Base-by-base conservation (phyloP, 2,329 filamentous ascomycete species). In the Calonectria ilicicola region DNA sequence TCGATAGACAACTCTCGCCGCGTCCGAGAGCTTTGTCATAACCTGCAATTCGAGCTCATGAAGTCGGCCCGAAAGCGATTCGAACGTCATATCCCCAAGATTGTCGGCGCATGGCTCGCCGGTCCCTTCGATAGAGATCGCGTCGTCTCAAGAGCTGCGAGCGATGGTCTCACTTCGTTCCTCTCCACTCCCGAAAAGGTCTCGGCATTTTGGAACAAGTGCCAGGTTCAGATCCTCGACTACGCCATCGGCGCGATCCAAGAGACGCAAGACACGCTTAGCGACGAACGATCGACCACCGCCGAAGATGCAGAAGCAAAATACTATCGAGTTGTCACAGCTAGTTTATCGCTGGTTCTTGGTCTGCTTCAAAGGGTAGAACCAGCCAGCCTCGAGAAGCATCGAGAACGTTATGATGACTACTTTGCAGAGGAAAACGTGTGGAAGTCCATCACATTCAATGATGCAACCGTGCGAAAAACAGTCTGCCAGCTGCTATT, bases 1-100 rank as follows among this genome's bases (percentile, higher is more conserved):
- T 97, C 96, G 21, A 97, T 98, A 85, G 96, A 98, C 83, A 95
- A 94, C 81, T 92, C 94, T 58, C 93, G 95, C 62, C 91, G 94
- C 72, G 96, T 98, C 40, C 94, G 97, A 75, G 96, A 98, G 83
- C 90, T 97, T 51, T 91, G 96, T 21, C 96, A 98, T 82, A 87
- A 85, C 14, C 82, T 98, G 27, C 95, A 97, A 79, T 85, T 88
- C 75, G 88, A 90, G 76, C 84, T 93, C 15, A 84, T 92, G 79
- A 89, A 88, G 76, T 90, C 90, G 5, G 88, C 89, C 6, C 93
- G 95, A 62, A 98, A 97, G 87, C 91, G 95, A 73, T 94, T 98
- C 85, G 95, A 95, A 74, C 94, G 91, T 75, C 89, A 93, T 78
- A 88, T 99, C 74, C 92, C 95, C 15, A 92, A 90, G 72, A 88